phyloP scores from a whole-genome alignment of 352 stramenopile genomes.

The Ophiocytium majus region DNA sequence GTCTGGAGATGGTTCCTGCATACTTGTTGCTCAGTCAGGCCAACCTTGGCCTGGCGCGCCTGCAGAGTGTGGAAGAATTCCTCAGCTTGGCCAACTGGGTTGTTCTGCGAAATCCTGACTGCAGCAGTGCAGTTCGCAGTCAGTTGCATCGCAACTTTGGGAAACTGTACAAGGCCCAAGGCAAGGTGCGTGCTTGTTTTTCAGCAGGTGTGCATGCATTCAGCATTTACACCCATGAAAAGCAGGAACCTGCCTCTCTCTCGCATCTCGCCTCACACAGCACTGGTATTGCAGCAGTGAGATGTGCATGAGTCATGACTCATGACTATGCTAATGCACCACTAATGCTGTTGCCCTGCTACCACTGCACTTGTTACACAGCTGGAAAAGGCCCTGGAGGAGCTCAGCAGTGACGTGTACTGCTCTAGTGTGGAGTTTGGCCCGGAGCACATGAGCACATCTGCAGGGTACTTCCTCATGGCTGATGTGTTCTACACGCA shows the following conservation, averaged over 20 bases:
- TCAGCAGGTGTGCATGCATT: too few species aligned
- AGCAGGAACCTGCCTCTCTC: too few species aligned
- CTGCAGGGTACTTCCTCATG: constrained; percentile 64
- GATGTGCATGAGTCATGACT: too few species aligned
- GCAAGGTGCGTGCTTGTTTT: constrained; percentile 54
- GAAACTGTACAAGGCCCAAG: constrained; percentile 65
- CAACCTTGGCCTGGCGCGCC: constrained; percentile 60
- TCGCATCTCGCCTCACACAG: too few species aligned
- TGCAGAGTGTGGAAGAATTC: constrained; percentile 63
- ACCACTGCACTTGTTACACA: too few species aligned
- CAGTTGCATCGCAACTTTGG: constrained; percentile 66
- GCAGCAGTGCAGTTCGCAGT: constrained; percentile 57
- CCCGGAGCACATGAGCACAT: constrained; percentile 66
- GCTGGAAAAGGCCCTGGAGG: constrained; percentile 60
- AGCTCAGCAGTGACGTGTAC: constrained; percentile 66
- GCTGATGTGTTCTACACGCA: constrained; percentile 66
- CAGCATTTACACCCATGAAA: too few species aligned
- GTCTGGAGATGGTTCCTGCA: constrained; percentile 62
- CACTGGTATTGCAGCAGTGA: too few species aligned
- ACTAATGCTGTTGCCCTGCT: too few species aligned
- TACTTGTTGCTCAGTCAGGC: constrained; percentile 65
- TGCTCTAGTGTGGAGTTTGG: constrained; percentile 61
- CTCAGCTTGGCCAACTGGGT: constrained; percentile 65
- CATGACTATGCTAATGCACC: too few species aligned
- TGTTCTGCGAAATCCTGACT: constrained; percentile 63